These are phyloP conservation scores for Thymus quinquecostatus DNA, from an alignment of 257 asterid genomes.

Conservation along the genomic window DNA sequence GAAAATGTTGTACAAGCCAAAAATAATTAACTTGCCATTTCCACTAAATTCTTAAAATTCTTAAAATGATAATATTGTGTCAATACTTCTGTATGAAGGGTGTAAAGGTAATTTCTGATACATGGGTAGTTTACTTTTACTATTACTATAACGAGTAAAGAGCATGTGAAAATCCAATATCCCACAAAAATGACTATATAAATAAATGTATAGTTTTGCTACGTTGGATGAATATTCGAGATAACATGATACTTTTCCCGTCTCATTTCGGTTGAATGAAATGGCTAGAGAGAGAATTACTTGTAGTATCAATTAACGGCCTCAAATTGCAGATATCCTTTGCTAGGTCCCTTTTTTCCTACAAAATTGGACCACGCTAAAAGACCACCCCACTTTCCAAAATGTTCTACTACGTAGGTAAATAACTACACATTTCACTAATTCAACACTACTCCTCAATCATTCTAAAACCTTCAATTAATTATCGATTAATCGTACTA, in stretches of 20 bases:
- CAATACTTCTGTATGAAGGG: no score
- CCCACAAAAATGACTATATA: no score
- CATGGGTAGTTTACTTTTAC: no score
- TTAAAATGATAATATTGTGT: not conserved
- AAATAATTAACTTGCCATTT: not conserved
- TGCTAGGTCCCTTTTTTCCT: slow-evolving; percentile 32
- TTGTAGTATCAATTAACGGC: slow-evolving; percentile 24
- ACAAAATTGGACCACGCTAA: slow-evolving; percentile 22
- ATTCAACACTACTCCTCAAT: not conserved
- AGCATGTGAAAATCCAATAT: no score
- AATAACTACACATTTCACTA: not conserved
- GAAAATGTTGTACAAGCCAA: not conserved
- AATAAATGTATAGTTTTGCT: no score
- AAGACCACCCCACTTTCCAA: not conserved
- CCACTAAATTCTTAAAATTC: not conserved
- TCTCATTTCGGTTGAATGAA: not conserved
- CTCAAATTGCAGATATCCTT: slow-evolving; percentile 45
- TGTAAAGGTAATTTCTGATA: no score
- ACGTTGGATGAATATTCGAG: no score
- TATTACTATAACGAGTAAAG: no score
- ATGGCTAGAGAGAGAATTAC: slow-evolving; percentile 15
- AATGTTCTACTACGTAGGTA: not conserved
- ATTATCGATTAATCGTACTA: no score
- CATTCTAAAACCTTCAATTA: not conserved
- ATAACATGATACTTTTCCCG: no score